A percentile compares a stretch with the other conserved stretches of the same genome.
phyloP scores from a whole-genome alignment of 768 basidiomycete genomes.

The Tylopilus cervinicoccineus region DNA sequence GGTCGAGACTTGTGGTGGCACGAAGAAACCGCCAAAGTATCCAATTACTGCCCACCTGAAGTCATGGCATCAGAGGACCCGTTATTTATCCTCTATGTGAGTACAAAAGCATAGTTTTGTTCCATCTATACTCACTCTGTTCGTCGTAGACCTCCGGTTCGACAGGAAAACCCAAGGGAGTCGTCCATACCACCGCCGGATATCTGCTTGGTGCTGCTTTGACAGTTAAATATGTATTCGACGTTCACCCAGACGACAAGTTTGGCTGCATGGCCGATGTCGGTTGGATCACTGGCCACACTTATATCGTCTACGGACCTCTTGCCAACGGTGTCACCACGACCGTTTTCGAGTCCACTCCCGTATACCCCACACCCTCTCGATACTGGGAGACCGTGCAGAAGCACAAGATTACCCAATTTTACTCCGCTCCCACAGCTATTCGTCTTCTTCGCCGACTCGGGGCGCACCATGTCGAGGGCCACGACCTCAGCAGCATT shows the following conservation, averaged over 20 bases:
- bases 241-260: slow-evolving; percentile 92
- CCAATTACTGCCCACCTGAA: slow-evolving; percentile 84
- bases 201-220: slow-evolving; percentile 91
- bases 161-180: slow-evolving; percentile 96
- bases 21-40: slow-evolving; percentile 81
- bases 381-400: slow-evolving; percentile 97
- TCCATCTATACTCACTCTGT: slow-evolving; percentile 3
- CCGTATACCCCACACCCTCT: slow-evolving; percentile 92
- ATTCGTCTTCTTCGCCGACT: slow-evolving; percentile 87
- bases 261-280: slow-evolving; percentile 99
- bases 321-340: slow-evolving; percentile 82
- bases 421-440: slow-evolving; percentile 94
- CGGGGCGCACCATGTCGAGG: slow-evolving; percentile 81
- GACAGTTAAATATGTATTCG: slow-evolving; percentile 97
- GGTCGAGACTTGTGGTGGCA: slow-evolving; percentile 97
- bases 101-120: slow-evolving; percentile 28
- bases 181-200: slow-evolving; percentile 84
- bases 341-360: slow-evolving; percentile 93
- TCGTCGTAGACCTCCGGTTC: slow-evolving; percentile 79
- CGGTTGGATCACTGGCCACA: slow-evolving; percentile 98
- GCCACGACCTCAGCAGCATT: slow-evolving; percentile 75
- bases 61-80: slow-evolving; percentile 93
- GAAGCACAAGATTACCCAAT: slow-evolving; percentile 90
- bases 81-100: slow-evolving; percentile 95
- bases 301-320: slow-evolving; percentile 96